These are phyloP conservation scores for Oropetium thomaeum DNA, from an alignment of 176 grass and related monocot species.

Conservation along the genomic window DNA sequence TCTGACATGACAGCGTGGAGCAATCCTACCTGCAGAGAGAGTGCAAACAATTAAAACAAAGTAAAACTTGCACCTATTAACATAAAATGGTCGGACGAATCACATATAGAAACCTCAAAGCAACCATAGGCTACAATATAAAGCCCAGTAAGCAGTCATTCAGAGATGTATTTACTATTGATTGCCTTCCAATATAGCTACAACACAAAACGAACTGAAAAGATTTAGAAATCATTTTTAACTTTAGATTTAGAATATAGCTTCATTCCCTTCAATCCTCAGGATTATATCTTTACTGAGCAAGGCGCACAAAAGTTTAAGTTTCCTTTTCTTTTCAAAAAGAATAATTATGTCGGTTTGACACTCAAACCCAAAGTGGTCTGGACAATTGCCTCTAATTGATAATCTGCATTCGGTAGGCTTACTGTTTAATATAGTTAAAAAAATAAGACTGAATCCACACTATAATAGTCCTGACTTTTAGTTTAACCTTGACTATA, in stretches of 20 bases:
- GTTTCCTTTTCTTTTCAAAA: not conserved
- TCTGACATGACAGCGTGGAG: constrained; percentile 90
- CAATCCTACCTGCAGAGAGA: constrained; percentile 65
- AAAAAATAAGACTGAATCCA: not conserved
- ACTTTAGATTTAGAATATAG: not conserved
- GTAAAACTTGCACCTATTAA: constrained; percentile 11
- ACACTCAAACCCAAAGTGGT: not conserved
- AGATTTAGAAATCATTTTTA: not conserved
- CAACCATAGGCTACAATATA: constrained; percentile 7
- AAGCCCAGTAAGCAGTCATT: constrained; percentile 4
- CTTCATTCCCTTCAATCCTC: not conserved
- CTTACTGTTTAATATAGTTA: not conserved
- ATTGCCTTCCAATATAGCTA: not conserved
- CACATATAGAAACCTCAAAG: not conserved
- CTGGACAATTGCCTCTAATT: not conserved
- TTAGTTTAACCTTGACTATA: not conserved
- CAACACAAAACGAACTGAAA: not conserved
- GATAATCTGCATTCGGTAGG: not conserved
- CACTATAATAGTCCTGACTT: not conserved
- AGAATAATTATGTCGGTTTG: not conserved
- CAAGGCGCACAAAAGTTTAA: not conserved
- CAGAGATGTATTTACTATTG: not conserved
- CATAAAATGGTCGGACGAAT: not conserved
- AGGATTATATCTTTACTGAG: not conserved
- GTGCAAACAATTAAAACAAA: constrained; percentile 3